Evolutionary conservation across 495 filamentous ascomycete genomes (phyloP), one percentile per base, ranked within the genome.

Genomic region (Penicillium robsamsonii): DNA sequence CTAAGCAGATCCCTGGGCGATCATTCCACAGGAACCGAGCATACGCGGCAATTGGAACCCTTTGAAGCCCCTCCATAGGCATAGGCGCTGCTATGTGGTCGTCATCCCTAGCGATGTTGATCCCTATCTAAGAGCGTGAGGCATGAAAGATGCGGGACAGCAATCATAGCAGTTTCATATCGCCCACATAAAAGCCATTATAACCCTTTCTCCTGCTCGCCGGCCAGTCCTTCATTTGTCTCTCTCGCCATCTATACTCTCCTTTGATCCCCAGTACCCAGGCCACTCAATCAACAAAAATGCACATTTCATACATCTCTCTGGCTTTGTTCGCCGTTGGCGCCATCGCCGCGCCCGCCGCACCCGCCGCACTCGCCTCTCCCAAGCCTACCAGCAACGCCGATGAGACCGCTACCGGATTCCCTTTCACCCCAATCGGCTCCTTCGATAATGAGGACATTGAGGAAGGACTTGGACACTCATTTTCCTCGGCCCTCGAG

Each of bases 271-370:
- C 44, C 25, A 30, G 18, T n/a, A 27, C 20, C 9, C 17, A n/a
- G 22, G 41, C 38, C 45, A 45, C 46, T 30, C 29, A 24, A 27
- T 22, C 30, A 40, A n/a, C 42, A 48, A 52, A 46, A 6, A 67
- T 69, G 66, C 66, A 60, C 33, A 35, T 48, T 22, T 56, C 63
- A n/a, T 69, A 66, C 46, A 11, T 69, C 38, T 64, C 66, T 22
- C 35, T 69, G 58, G 66, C 58, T 17, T 18, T 62, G 41, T 55
- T 69, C 30, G 66, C 64, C 60, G 12, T 64, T 44, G 50, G 53
- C 31, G 66, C 63, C 20, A 42, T 50, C n/a, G 66, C 63, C 5
- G 61, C 63, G 0, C 66, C 66, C 5, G 52, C 56, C 15, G 55
- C 22, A 22, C 22, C 22, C 22, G 22, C 22, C 1, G 22, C 22